Percentiles rank a stretch among this genome's conserved stretches.
These are phyloP conservation scores for Dacryopinax spathularia DNA, from an alignment of 768 basidiomycete genomes.

Conservation along the genomic window DNA sequence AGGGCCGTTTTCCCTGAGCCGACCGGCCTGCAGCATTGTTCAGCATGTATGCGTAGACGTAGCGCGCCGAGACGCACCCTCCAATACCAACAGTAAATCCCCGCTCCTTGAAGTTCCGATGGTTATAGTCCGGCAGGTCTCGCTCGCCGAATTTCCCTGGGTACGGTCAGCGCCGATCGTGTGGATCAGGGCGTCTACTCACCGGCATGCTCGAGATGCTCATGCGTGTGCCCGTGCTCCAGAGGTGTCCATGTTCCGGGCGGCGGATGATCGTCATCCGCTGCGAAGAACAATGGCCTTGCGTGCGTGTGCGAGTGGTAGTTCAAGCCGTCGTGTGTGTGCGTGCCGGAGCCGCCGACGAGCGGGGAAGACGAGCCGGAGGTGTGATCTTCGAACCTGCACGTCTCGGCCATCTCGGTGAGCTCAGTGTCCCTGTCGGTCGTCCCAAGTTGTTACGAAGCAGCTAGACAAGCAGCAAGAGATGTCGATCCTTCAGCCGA, in stretches of 20 bases:
- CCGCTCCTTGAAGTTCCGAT: slow-evolving; percentile 75
- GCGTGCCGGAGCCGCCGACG: neutral
- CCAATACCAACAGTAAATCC: slow-evolving; percentile 98
- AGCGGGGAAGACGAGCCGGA: neutral
- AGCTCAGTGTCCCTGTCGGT: neutral
- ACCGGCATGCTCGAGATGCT: slow-evolving; percentile 83
- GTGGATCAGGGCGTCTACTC: slow-evolving; percentile 10
- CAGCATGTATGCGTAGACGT: neutral
- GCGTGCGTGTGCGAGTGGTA: neutral
- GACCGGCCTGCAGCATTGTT: slow-evolving; percentile 55
- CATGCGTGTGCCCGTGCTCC: slow-evolving; percentile 93
- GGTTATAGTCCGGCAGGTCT: slow-evolving; percentile 77
- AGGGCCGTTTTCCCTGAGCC: slow-evolving; percentile 95
- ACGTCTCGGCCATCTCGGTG: neutral
- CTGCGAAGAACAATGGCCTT: neutral
- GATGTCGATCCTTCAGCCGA: too few relatives aligned
- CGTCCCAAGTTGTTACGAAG: too few relatives aligned
- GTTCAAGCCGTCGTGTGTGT: neutral
- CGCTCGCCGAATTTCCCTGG: slow-evolving; percentile 83
- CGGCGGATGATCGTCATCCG: neutral
- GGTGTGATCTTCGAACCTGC: slow-evolving; percentile 2
- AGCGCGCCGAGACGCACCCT: slow-evolving; percentile 49
- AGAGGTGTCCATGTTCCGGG: slow-evolving; percentile 25
- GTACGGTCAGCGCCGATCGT: neutral
- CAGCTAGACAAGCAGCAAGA: too few relatives aligned